These are phyloP conservation scores for Amaranthus palmeri DNA, from an alignment of 148 eudicot species.

Conservation along the genomic window DNA sequence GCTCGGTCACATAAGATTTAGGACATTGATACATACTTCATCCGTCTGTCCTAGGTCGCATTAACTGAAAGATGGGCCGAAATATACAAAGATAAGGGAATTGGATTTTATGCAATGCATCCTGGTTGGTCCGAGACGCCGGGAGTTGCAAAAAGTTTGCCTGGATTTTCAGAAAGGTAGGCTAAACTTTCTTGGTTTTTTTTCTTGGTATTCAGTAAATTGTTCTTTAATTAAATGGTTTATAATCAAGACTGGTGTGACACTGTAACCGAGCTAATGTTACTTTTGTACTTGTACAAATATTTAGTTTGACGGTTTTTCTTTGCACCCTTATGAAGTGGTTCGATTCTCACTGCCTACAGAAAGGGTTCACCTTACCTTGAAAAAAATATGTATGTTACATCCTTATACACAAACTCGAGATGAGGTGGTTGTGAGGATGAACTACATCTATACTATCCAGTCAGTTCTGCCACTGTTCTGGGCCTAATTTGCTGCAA, in stretches of 20 bases:
- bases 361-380: too few species aligned
- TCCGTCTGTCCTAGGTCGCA: slow-evolving; percentile 51
- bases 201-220: background rate
- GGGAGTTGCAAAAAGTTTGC: slow-evolving; percentile 74
- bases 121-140: slow-evolving; percentile 99
- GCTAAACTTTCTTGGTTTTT: background rate
- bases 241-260: too few species aligned
- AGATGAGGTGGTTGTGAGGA: background rate
- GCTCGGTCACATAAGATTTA: too few species aligned
- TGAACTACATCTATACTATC: background rate
- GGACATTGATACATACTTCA: background rate
- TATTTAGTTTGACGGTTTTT: too few species aligned
- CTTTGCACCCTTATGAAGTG: too few species aligned
- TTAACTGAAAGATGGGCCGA: slow-evolving; percentile 92
- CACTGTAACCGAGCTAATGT: too few species aligned
- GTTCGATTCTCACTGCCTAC: too few species aligned
- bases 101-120: slow-evolving; percentile 85
- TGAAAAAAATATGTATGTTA: too few species aligned
- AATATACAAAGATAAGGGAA: slow-evolving; percentile 48
- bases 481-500: background rate
- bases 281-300: too few species aligned
- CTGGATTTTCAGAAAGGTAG: slow-evolving; percentile 69
- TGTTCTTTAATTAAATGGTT: background rate
- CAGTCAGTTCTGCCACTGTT: too few species aligned
- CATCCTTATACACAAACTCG: background rate